phyloP scores from a whole-genome alignment of 2,329 filamentous ascomycete species.

The Pseudopyricularia cyperi region DNA sequence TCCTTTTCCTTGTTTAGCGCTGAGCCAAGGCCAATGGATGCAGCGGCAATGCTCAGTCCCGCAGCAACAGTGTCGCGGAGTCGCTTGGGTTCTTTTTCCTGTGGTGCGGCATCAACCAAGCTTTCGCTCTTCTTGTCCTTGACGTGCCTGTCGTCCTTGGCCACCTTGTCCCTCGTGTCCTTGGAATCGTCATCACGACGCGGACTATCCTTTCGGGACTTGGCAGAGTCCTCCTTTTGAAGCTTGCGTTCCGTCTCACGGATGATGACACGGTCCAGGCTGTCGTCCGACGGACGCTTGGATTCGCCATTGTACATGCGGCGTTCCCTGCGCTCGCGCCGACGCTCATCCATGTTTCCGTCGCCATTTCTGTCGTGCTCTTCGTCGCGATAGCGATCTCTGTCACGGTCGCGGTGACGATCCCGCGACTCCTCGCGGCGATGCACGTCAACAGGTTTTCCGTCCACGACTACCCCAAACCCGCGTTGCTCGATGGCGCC shows the following conservation, averaged over 20 bases:
- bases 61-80: slow-evolving; percentile 33
- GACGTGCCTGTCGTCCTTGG: not conserved
- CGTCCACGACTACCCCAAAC: not conserved
- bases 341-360: slow-evolving; percentile 1
- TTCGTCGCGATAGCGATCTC: not conserved
- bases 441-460: not conserved
- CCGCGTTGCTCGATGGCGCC: not conserved
- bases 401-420: slow-evolving; percentile 1
- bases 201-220: slow-evolving; percentile 2
- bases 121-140: slow-evolving; percentile 12
- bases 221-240: not conserved
- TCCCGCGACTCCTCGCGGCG: not conserved
- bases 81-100: slow-evolving; percentile 21
- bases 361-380: not conserved
- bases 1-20: slow-evolving; percentile 22
- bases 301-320: slow-evolving; percentile 9
- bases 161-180: slow-evolving; percentile 8
- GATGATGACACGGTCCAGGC: slow-evolving; percentile 9
- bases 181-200: slow-evolving; percentile 6
- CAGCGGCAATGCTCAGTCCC: slow-evolving; percentile 34
- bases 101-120: slow-evolving; percentile 5
- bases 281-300: slow-evolving; percentile 15
- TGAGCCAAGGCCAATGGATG: slow-evolving; percentile 29
- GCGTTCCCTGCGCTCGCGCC: slow-evolving; percentile 10
- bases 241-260: slow-evolving; percentile 4